phyloP scores from a whole-genome alignment of 2,329 filamentous ascomycete species.

The Aspergillus pseudotamarii region DNA sequence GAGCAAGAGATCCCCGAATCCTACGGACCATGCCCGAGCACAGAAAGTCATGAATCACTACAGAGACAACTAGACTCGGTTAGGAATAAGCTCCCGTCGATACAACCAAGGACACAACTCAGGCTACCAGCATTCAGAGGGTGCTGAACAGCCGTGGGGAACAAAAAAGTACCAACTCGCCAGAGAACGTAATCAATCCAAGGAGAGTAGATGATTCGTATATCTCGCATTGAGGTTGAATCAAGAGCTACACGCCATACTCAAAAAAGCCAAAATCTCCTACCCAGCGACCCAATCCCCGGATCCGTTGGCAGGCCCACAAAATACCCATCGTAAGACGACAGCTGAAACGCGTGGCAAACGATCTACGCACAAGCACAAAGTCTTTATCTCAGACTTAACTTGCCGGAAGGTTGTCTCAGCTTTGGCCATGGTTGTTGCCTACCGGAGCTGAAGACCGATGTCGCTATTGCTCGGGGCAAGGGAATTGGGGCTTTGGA shows the following conservation, averaged over 20 bases:
- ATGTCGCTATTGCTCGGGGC: not conserved
- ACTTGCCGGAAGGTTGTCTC: not conserved
- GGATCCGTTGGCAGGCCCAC: conserved; percentile 10
- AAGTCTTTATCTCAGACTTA: conserved; percentile 2
- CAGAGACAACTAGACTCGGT: not conserved
- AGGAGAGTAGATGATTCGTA: not conserved
- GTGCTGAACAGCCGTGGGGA: not conserved
- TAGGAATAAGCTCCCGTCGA: not conserved
- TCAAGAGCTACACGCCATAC: not conserved
- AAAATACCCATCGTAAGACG: conserved; percentile 6
- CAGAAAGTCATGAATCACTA: not conserved
- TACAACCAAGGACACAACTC: not conserved
- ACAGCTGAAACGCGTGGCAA: conserved; percentile 26
- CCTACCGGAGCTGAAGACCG: conserved; percentile 21
- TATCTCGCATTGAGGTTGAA: not conserved
- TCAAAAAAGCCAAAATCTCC: not conserved
- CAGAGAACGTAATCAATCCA: not conserved
- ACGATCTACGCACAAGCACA: conserved; percentile 5
- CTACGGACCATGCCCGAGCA: not conserved
- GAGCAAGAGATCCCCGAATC: not conserved
- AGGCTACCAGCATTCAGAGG: not conserved
- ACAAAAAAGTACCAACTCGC: not conserved
- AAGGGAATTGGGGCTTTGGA: not conserved
- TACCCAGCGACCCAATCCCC: conserved; percentile 5
- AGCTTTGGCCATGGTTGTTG: not conserved